Percentiles rank a stretch among this genome's conserved stretches.
Evolutionary conservation across 2,329 filamentous ascomycete genomes (phyloP).

Genomic region (Malbranchea zuffiana): DNA sequence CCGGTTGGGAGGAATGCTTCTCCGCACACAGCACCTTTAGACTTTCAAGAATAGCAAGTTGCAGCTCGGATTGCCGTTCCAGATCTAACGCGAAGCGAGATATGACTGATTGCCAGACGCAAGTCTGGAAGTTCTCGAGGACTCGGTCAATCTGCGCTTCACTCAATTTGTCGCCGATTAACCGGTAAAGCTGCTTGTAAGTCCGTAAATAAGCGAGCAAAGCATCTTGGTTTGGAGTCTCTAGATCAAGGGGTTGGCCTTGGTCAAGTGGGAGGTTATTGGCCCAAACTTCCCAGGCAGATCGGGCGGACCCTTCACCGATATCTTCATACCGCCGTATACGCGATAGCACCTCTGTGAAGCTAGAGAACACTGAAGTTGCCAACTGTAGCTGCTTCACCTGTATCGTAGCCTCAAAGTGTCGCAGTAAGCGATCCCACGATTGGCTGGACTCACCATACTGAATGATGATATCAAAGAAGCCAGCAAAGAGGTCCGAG

Average conservation of each 20-base stretch:
- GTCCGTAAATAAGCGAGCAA: slow-evolving; percentile 74
- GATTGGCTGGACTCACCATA: slow-evolving; percentile 58
- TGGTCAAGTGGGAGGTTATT: slow-evolving; percentile 48
- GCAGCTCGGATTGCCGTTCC: slow-evolving; percentile 30
- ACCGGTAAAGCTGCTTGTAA: slow-evolving; percentile 64
- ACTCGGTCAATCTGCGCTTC: slow-evolving; percentile 55
- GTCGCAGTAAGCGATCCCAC: slow-evolving; percentile 63
- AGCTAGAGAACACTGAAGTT: slow-evolving; percentile 58
- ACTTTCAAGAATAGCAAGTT: slow-evolving; percentile 26
- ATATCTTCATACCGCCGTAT: slow-evolving; percentile 36
- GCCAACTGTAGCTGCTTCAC: slow-evolving; percentile 58
- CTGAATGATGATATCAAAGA: slow-evolving; percentile 59
- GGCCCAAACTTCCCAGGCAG: slow-evolving; percentile 61
- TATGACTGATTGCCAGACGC: slow-evolving; percentile 57
- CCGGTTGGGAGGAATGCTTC: slow-evolving; percentile 28
- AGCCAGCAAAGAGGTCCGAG: slow-evolving; percentile 61
- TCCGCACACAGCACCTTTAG: slow-evolving; percentile 28
- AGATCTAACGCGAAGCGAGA: slow-evolving; percentile 31
- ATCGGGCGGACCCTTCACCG: slow-evolving; percentile 42
- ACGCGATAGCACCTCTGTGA: slow-evolving; percentile 49
- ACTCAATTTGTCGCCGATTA: slow-evolving; percentile 56
- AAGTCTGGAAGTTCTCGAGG: slow-evolving; percentile 57
- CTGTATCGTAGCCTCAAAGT: slow-evolving; percentile 54
- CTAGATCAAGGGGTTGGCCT: slow-evolving; percentile 32
- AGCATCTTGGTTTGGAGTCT: slow-evolving; percentile 63